Percentiles rank a stretch among this genome's conserved stretches.
phyloP scores from a whole-genome alignment of 768 basidiomycete genomes.

The Phlebiopsis gigantea region DNA sequence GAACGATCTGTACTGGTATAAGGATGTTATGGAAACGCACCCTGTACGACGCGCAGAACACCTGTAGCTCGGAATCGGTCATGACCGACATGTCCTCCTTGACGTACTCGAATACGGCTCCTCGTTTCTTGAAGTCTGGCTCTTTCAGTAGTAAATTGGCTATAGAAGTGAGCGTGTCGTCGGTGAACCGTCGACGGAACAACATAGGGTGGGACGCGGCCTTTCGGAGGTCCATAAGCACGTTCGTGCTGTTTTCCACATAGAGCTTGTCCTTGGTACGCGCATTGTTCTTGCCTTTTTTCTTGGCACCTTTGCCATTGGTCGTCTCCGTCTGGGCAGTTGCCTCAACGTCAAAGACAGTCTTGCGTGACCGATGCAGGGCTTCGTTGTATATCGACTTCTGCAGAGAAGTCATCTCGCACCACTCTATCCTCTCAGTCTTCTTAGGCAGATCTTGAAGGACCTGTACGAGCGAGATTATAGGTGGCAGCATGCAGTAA shows the following conservation, averaged over 20 bases:
- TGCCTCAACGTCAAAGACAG: slow-evolving; percentile 50
- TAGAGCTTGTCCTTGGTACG: slow-evolving; percentile 62
- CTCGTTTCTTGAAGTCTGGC: slow-evolving; percentile 83
- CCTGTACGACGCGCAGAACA: slow-evolving; percentile 83
- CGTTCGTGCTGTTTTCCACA: slow-evolving; percentile 82
- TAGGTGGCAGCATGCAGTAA: neutral
- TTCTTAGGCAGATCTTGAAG: slow-evolving; percentile 91
- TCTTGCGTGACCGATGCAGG: slow-evolving; percentile 79
- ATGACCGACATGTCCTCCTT: slow-evolving; percentile 98
- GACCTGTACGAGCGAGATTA: slow-evolving; percentile 43
- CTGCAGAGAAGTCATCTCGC: slow-evolving; percentile 85
- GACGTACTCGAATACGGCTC: slow-evolving; percentile 75
- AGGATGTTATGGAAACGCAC: slow-evolving; percentile 44
- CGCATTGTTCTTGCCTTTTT: slow-evolving; percentile 38
- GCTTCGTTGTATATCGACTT: slow-evolving; percentile 80
- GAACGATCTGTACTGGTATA: no score
- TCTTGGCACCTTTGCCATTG: slow-evolving; percentile 30
- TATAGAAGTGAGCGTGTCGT: slow-evolving; percentile 66
- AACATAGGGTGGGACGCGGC: slow-evolving; percentile 96
- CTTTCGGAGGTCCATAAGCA: slow-evolving; percentile 96
- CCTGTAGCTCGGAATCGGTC: slow-evolving; percentile 94
- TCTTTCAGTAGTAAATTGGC: slow-evolving; percentile 85
- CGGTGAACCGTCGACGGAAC: slow-evolving; percentile 81
- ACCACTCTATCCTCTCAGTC: slow-evolving; percentile 91
- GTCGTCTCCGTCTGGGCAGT: slow-evolving; percentile 28